Evolutionary conservation across 1,139 yeast genomes (phyloP).

Genomic region (Lizanozyma gosingica): DNA sequence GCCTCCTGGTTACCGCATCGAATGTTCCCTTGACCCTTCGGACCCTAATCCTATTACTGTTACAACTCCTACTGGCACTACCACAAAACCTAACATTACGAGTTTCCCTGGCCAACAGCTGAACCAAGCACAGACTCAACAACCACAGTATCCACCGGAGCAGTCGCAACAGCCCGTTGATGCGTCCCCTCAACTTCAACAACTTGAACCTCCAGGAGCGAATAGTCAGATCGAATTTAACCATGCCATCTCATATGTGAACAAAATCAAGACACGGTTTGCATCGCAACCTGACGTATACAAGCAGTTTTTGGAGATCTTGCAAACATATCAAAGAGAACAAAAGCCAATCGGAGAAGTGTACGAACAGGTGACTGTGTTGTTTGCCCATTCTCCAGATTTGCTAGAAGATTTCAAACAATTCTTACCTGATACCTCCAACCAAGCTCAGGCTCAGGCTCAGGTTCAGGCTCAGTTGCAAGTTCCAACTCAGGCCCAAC

Average conservation of each 20-base stretch:
- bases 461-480: slow-evolving; percentile 2
- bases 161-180: slow-evolving; percentile 6
- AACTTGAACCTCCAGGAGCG: slow-evolving; percentile 7
- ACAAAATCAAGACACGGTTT: slow-evolving; percentile 89
- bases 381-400: slow-evolving; percentile 92
- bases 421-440: slow-evolving; percentile 84
- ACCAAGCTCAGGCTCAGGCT: slow-evolving; percentile 15
- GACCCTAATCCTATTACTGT: slow-evolving; percentile 92
- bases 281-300: slow-evolving; percentile 93
- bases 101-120: slow-evolving; percentile 13
- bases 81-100: slow-evolving; percentile 52
- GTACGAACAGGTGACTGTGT: slow-evolving; percentile 80
- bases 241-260: slow-evolving; percentile 93
- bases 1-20: slow-evolving; percentile 94
- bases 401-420: slow-evolving; percentile 89
- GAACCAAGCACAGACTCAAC: slow-evolving; percentile 10
- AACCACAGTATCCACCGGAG: slow-evolving; percentile 4
- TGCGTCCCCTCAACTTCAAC: slow-evolving; percentile 6
- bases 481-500: background rate
- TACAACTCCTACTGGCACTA: slow-evolving; percentile 91
- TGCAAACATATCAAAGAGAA: slow-evolving; percentile 94
- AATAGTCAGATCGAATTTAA: slow-evolving; percentile 66
- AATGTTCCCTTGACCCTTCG: slow-evolving; percentile 80
- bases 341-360: slow-evolving; percentile 94
- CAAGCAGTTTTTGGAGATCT: slow-evolving; percentile 86